Evolutionary conservation across 2,329 filamentous ascomycete species (phyloP).

Genomic region (Diaporthe capsici): DNA sequence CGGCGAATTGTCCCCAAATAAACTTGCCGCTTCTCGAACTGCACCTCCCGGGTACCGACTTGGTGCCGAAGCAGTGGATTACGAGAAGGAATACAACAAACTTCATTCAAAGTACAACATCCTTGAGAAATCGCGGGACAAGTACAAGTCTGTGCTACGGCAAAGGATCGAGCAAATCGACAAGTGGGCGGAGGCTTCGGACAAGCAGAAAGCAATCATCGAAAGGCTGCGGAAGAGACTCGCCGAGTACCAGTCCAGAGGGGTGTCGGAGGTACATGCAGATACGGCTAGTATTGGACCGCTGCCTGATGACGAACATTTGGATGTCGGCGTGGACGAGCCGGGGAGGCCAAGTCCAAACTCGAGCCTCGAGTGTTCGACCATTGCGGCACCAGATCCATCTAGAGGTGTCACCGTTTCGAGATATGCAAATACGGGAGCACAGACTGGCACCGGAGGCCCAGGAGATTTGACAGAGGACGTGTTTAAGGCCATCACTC

Average conservation of each 20-base stretch:
- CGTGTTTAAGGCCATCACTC: conserved; percentile 14
- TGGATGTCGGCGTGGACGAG: background rate
- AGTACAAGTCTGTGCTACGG: conserved; percentile 54
- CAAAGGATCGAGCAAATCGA: conserved; percentile 59
- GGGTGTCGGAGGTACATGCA: background rate
- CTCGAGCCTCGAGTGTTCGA: background rate
- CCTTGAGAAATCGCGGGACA: conserved; percentile 58
- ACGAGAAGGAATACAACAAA: conserved; percentile 46
- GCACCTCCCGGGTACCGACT: background rate
- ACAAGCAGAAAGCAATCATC: conserved; percentile 59
- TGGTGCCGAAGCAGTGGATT: background rate
- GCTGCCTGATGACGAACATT: background rate
- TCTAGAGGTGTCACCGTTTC: background rate
- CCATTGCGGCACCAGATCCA: background rate
- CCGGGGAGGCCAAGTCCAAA: background rate
- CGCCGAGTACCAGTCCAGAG: background rate
- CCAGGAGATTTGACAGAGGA: background rate
- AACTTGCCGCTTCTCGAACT: background rate
- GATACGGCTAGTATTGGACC: background rate
- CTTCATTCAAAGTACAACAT: conserved; percentile 58
- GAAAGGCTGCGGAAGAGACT: conserved; percentile 57
- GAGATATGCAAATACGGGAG: background rate
- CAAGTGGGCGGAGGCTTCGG: conserved; percentile 62
- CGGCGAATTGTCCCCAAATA: conserved; percentile 42
- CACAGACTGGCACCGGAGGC: background rate